Base-by-base conservation (phyloP, 2,329 filamentous ascomycete species). In the Neospermospora avenae region DNA sequence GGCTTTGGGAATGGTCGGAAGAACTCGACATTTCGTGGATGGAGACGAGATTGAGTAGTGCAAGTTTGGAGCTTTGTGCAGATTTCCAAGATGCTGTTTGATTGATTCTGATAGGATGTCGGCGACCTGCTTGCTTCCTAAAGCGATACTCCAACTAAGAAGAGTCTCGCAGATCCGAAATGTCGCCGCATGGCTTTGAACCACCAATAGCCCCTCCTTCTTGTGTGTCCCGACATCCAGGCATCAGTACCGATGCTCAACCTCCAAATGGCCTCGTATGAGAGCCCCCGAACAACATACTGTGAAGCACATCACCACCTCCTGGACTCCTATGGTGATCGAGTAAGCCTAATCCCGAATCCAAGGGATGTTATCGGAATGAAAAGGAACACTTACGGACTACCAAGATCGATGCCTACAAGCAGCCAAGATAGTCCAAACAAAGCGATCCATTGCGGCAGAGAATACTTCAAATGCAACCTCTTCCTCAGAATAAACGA, bases 371-470 rank as follows among this genome's bases (percentile, higher is more conserved):
- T 11, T 10, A 22, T 28, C 5, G 31, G 7, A 22, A 35, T 1
- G 3, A 10, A 31, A 22, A 18, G 11, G 7, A 20, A 4, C 10
- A 51, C 46, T 35, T 51, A 51, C 46, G n/a, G 10, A 10, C 31
- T 18, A 20, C 46, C 31, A 22, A 51, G 46, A 51, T 51, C 31
- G 11, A 51, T 28, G 22, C 46, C 46, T 8, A 37, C 46, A 22
- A 51, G 46, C 46, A 51, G 14, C 46, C 46, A 51, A 51, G 46
- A 34, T 28, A 51, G 18, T 10, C 46, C 46, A 51, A 51, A 35
- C 28, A 51, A 22, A 51, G 46, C 46, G 16, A 51, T 51, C 46
- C 28, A 51, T 18, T 51, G 46, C n/a, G 46, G 46, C 46, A 25
- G 35, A 22, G 46, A 35, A 37, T 35, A 51, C 31, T 28, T 51